Evolutionary conservation across 805 yeast genomes (phyloP).

Genomic region (Saccharomycopsis lassenensis): DNA sequence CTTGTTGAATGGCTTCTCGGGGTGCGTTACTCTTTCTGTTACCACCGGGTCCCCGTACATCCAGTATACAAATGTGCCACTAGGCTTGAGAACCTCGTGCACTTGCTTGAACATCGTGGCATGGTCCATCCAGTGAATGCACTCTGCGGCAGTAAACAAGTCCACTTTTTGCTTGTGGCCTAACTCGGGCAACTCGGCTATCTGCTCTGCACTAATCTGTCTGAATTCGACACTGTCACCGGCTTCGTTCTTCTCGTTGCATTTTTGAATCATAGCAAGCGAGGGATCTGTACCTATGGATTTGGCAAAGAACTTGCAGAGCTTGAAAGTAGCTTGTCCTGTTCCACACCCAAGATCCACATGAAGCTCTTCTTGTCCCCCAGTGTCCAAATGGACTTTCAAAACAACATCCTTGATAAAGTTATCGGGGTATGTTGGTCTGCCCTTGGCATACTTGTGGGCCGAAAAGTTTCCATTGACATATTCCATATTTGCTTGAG

Average conservation of each 20-base stretch:
- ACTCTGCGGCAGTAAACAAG: conserved; percentile 69
- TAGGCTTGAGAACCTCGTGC: conserved; percentile 37
- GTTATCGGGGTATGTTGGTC: conserved; percentile 56
- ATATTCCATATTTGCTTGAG: too few species aligned
- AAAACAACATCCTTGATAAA: conserved; percentile 32
- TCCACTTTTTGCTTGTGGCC: conserved; percentile 41
- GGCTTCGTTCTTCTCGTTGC: conserved; percentile 14
- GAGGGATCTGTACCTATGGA: conserved; percentile 60
- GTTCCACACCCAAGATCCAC: conserved; percentile 78
- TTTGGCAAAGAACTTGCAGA: conserved; percentile 34
- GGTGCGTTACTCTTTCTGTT: conserved; percentile 22
- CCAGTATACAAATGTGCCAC: conserved; percentile 69
- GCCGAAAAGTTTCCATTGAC: conserved; percentile 3
- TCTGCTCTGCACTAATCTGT: conserved; percentile 19
- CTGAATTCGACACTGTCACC: conserved; percentile 21
- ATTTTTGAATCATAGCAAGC: conserved; percentile 37
- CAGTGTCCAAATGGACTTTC: conserved; percentile 31
- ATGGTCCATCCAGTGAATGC: conserved; percentile 77
- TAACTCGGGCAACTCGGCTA: conserved; percentile 26
- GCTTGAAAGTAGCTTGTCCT: conserved; percentile 56
- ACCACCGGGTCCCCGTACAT: conserved; percentile 65
- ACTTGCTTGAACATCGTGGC: conserved; percentile 40
- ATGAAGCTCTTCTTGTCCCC: conserved; percentile 30
- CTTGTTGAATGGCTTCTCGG: conserved; percentile 41
- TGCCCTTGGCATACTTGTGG: conserved; percentile 35